These are phyloP conservation scores for Phlyctochytrium bullatum DNA, from an alignment of 192 early-diverging fungal species.

Conservation along the genomic window DNA sequence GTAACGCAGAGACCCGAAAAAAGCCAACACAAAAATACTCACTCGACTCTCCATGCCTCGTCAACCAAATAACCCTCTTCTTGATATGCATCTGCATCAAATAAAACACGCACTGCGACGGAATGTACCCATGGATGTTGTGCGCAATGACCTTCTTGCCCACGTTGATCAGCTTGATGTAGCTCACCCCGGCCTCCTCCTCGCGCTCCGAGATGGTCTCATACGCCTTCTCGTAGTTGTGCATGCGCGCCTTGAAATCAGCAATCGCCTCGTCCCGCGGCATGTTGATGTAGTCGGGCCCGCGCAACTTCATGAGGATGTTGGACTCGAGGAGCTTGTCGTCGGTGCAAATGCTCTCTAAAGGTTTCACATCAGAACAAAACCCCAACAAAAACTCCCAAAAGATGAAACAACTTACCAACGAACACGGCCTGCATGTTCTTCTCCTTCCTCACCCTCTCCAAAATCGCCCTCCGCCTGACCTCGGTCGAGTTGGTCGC, in stretches of 20 bases:
- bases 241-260: constrained; percentile 83
- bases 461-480: constrained; percentile 57
- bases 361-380: neutral
- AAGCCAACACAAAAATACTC: neutral
- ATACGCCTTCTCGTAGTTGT: constrained; percentile 94
- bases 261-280: constrained; percentile 74
- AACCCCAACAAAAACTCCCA: constrained; percentile 3
- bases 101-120: constrained; percentile 94
- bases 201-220: constrained; percentile 78
- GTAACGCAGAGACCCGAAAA: neutral
- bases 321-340: constrained; percentile 72
- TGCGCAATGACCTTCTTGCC: constrained; percentile 94
- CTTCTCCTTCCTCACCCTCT: constrained; percentile 29
- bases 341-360: constrained; percentile 88
- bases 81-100: constrained; percentile 95
- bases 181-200: constrained; percentile 74
- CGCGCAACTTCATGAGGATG: constrained; percentile 83
- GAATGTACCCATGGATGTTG: constrained; percentile 90
- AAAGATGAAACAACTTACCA: constrained; percentile 23
- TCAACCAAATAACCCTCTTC: constrained; percentile 83
- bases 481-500: constrained; percentile 92
- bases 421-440: constrained; percentile 39
- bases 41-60: constrained; percentile 85
- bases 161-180: constrained; percentile 95
- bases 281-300: constrained; percentile 92